phyloP scores from a whole-genome alignment of 2,329 filamentous ascomycete species.

The Phyllosticta citribraziliensis region DNA sequence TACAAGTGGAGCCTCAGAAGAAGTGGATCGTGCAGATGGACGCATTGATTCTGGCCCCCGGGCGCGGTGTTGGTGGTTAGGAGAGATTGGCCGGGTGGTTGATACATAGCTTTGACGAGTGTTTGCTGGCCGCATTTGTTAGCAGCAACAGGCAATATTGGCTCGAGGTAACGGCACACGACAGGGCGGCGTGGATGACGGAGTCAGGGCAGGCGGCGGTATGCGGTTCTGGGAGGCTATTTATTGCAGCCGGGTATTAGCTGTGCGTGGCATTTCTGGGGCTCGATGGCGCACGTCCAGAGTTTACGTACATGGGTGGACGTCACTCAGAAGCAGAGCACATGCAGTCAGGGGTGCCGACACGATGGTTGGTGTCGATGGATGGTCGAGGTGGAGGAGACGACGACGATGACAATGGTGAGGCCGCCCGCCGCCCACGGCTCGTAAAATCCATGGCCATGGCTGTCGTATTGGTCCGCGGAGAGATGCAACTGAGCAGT shows the following conservation, averaged over 20 bases:
- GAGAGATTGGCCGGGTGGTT: not conserved
- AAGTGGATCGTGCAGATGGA: not conserved
- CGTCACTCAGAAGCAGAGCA: not conserved
- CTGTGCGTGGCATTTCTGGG: not conserved
- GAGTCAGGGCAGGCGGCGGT: not conserved
- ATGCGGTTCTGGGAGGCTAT: not conserved
- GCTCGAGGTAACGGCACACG: slow-evolving; percentile 6
- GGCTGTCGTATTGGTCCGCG: no score
- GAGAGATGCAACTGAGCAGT: no score
- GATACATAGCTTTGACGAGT: not conserved
- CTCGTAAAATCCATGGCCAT: not conserved
- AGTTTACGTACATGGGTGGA: not conserved
- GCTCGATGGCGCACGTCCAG: not conserved
- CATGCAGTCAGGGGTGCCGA: not conserved
- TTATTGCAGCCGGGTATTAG: not conserved
- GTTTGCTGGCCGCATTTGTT: not conserved
- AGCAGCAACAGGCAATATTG: not conserved
- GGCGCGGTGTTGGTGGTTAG: not conserved
- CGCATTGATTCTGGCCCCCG: not conserved
- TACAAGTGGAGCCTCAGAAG: not conserved
- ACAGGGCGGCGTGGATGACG: not conserved
- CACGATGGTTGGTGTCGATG: not conserved
- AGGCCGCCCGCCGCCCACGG: not conserved
- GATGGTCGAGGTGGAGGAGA: not conserved
- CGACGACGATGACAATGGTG: not conserved